phyloP scores from a whole-genome alignment of 2,329 filamentous ascomycete species.

The Dactylellina haptotyla region DNA sequence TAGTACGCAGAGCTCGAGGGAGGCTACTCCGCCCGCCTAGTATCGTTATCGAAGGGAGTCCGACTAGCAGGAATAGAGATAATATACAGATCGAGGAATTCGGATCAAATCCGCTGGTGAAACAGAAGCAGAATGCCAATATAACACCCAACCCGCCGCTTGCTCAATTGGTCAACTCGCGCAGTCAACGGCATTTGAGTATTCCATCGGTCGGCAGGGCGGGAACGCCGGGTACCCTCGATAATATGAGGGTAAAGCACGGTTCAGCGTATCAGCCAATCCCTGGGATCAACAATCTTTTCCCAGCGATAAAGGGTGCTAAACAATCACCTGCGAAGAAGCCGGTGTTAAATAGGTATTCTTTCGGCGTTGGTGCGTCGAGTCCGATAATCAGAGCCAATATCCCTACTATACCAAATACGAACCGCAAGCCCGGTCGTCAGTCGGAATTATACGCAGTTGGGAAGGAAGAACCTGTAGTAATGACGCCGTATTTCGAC shows the following conservation, averaged over 20 bases:
- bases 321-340: constrained; percentile 7
- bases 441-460: background rate
- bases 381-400: background rate
- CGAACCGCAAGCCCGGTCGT: background rate
- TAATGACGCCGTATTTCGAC: background rate
- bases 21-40: background rate
- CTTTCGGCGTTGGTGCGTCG: too few species aligned
- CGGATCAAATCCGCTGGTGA: background rate
- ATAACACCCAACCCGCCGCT: background rate
- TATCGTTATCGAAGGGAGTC: background rate
- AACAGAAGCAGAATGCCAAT: background rate
- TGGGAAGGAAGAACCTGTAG: background rate
- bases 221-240: background rate
- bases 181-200: too few species aligned
- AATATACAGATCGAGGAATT: background rate
- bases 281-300: background rate
- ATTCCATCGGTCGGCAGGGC: background rate
- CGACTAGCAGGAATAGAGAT: background rate
- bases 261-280: constrained; percentile 3
- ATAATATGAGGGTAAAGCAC: background rate
- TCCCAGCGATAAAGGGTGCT: background rate
- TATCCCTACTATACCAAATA: background rate
- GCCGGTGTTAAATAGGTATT: background rate
- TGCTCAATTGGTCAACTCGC: too few species aligned
- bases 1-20: background rate